phyloP scores from a whole-genome alignment of 1,284 basidiomycete genomes.

The Ustilago bromivora region DNA sequence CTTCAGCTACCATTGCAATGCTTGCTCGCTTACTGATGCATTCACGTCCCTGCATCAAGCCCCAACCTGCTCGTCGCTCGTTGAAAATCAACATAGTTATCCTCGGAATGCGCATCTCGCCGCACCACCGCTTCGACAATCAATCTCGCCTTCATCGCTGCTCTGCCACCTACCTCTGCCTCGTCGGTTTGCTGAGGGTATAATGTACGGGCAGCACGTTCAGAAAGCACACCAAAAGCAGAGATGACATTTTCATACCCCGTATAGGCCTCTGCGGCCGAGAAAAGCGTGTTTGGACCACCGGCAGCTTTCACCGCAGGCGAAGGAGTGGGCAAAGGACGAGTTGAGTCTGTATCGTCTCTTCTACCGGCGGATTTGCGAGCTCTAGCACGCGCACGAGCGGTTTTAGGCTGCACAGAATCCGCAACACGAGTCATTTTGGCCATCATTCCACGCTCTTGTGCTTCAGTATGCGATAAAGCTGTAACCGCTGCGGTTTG shows the following conservation, averaged over 20 bases:
- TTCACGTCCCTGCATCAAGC: neutral
- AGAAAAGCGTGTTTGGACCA: neutral
- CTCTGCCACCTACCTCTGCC: neutral
- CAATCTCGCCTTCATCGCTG: constrained; percentile 19
- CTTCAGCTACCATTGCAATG: neutral
- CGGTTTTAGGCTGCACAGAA: constrained; percentile 42
- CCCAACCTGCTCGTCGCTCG: constrained; percentile 8
- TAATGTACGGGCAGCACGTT: constrained; percentile 29
- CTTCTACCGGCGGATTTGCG: constrained; percentile 2
- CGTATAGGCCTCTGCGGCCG: constrained; percentile 10
- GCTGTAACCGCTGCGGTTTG: constrained; percentile 22
- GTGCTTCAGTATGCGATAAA: constrained; percentile 19
- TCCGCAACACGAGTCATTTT: constrained; percentile 52
- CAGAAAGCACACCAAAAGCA: constrained; percentile 38
- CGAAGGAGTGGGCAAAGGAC: constrained; percentile 22
- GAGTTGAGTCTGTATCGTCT: neutral
- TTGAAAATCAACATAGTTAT: constrained; percentile 27
- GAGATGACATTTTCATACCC: constrained; percentile 47
- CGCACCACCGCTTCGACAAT: constrained; percentile 47
- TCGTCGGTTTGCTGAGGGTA: neutral
- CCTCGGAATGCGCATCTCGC: constrained; percentile 11
- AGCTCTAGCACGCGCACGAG: constrained; percentile 35
- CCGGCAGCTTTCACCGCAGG: constrained; percentile 8
- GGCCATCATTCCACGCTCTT: constrained; percentile 39
- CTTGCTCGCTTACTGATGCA: neutral